Percentiles rank a stretch among this genome's conserved stretches.
These are phyloP conservation scores for Trypanosoma melophagium DNA, from an alignment of 208 protist species.

Conservation along the genomic window DNA sequence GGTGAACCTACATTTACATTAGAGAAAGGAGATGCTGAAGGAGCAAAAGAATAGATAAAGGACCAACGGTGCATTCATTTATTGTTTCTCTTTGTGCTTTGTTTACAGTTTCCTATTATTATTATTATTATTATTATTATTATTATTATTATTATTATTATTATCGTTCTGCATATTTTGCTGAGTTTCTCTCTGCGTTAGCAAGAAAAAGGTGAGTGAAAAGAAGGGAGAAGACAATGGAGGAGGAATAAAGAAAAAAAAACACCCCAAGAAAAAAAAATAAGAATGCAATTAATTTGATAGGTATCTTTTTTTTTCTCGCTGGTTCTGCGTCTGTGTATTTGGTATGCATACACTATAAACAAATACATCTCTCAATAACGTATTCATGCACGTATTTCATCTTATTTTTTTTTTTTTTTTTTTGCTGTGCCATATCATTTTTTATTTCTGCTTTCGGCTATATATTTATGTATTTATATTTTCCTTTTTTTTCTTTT, in stretches of 20 bases:
- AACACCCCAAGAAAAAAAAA: not conserved
- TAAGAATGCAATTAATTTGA: not conserved
- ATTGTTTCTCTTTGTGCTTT: no score
- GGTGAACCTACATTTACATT: not conserved
- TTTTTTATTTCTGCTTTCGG: slow-evolving; percentile 10
- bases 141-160: no score
- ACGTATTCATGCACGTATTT: no score
- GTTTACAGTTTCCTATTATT: no score
- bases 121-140: no score
- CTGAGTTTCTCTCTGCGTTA: not conserved
- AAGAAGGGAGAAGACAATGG: not conserved
- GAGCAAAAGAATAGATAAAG: slow-evolving; percentile 4
- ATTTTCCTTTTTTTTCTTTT: slow-evolving; percentile 12
- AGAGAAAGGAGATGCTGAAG: not conserved
- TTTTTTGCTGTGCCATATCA: no score
- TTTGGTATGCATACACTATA: no score
- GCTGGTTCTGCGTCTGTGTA: no score
- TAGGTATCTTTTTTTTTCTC: no score
- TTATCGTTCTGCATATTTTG: not conserved
- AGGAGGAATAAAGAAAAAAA: not conserved
- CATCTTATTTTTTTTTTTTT: slow-evolving; percentile 19
- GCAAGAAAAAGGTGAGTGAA: not conserved
- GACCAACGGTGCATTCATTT: no score
- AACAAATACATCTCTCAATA: no score
- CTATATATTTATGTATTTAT: not conserved